Conservation (phyloP, 352 stramenopile genomes). For the Globisporangium megalacanthum region DNA sequence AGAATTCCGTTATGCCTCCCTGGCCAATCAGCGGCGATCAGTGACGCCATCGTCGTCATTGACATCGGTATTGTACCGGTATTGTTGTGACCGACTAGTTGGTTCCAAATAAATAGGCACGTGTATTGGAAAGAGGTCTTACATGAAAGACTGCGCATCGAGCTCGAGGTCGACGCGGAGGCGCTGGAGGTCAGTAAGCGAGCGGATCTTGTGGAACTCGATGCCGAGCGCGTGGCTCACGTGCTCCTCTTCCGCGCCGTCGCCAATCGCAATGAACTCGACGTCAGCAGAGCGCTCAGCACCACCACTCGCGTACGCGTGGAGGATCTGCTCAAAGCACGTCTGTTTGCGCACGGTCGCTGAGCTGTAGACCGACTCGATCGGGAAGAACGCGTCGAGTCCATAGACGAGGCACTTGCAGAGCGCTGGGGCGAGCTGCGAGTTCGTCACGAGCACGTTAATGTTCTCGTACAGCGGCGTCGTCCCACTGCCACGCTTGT, state of each 20-base stretch:
- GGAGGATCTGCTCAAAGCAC: slow-evolving; percentile 74
- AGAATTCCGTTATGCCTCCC: background rate
- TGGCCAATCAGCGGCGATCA: no score
- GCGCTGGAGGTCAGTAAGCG: slow-evolving; percentile 51
- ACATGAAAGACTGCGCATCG: slow-evolving; percentile 12
- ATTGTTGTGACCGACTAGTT: no score
- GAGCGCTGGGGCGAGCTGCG: slow-evolving; percentile 67
- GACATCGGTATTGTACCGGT: no score
- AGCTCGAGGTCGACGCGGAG: slow-evolving; percentile 60
- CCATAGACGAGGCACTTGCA: slow-evolving; percentile 85
- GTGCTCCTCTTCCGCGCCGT: slow-evolving; percentile 74
- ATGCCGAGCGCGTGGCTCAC: slow-evolving; percentile 63
- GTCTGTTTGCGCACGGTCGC: slow-evolving; percentile 70
- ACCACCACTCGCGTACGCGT: slow-evolving; percentile 27
- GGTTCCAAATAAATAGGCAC: no score
- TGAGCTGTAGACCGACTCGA: slow-evolving; percentile 73
- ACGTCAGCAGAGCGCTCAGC: slow-evolving; percentile 11
- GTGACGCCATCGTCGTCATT: background rate
- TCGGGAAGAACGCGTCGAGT: slow-evolving; percentile 68
- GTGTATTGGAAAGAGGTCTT: no score
- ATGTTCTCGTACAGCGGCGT: slow-evolving; percentile 38
- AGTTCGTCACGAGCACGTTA: slow-evolving; percentile 82
- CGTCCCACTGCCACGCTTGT: background rate
- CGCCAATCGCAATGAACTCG: slow-evolving; percentile 73
- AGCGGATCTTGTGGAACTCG: slow-evolving; percentile 69